phyloP scores from a whole-genome alignment of 345 rosid species.

The Eutrema yunnanense region DNA sequence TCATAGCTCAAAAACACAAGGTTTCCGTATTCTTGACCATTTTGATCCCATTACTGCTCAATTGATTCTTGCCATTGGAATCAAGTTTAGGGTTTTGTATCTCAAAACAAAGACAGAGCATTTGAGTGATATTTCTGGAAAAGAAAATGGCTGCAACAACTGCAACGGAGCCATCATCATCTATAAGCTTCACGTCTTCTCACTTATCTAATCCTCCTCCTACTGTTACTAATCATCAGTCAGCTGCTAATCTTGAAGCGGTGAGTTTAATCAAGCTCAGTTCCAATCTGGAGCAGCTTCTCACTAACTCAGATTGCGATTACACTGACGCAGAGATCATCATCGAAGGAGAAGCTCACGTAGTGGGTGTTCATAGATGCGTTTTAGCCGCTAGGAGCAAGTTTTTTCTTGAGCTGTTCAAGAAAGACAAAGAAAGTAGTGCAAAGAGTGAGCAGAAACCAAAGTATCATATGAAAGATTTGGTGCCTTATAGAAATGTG shows the following conservation, averaged over 20 bases:
- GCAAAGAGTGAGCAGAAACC: slow-evolving; percentile 33
- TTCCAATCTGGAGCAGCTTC: slow-evolving; percentile 66
- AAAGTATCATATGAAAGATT: slow-evolving; percentile 44
- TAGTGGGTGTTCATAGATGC: slow-evolving; percentile 75
- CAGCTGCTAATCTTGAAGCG: slow-evolving; percentile 49
- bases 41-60: not conserved
- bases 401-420: slow-evolving; percentile 67
- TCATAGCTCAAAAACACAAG: not conserved
- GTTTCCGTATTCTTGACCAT: not conserved
- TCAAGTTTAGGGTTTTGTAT: slow-evolving; percentile 4
- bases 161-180: slow-evolving; percentile 68
- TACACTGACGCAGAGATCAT: slow-evolving; percentile 81
- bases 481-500: slow-evolving; percentile 64
- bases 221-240: slow-evolving; percentile 33
- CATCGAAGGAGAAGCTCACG: slow-evolving; percentile 37
- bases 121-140: not conserved
- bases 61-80: not conserved
- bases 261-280: slow-evolving; percentile 72
- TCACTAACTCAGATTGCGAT: slow-evolving; percentile 41
- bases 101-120: not conserved
- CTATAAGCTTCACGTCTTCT: slow-evolving; percentile 72
- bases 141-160: slow-evolving; percentile 47
- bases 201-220: slow-evolving; percentile 45
- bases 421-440: slow-evolving; percentile 36
- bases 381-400: slow-evolving; percentile 79